phyloP scores from a whole-genome alignment of 306 rosid species.

The Prunus mira region DNA sequence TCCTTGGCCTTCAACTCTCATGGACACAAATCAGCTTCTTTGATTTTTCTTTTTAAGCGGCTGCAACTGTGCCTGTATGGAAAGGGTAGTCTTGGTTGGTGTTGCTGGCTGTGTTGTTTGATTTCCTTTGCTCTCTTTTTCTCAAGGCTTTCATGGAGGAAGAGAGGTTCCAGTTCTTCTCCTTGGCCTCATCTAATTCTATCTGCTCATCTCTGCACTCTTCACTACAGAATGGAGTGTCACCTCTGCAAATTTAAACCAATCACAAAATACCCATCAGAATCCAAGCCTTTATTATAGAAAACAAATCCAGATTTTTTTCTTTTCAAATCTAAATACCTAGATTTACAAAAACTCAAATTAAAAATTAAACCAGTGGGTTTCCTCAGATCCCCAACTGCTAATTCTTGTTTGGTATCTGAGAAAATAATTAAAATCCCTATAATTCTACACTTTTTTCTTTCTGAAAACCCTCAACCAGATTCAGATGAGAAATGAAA shows the following conservation, averaged over 20 bases:
- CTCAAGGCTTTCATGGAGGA: conserved; percentile 71
- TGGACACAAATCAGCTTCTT: conserved; percentile 11
- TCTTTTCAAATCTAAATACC: background rate
- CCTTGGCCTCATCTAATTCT: conserved; percentile 64
- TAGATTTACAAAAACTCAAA: no score
- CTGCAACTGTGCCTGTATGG: conserved; percentile 73
- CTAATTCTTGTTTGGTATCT: background rate
- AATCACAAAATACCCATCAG: background rate
- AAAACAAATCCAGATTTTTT: background rate
- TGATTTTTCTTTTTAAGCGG: conserved; percentile 36
- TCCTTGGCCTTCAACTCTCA: conserved; percentile 26
- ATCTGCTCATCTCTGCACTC: conserved; percentile 90
- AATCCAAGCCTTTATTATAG: background rate
- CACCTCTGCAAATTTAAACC: conserved; percentile 60
- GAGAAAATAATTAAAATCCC: background rate
- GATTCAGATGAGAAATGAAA: background rate
- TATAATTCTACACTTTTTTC: no score
- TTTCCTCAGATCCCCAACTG: background rate
- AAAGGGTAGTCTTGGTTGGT: conserved; percentile 43
- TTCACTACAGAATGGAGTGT: conserved; percentile 88
- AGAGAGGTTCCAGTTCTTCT: conserved; percentile 58
- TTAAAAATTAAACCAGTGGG: background rate
- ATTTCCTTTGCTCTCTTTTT: conserved; percentile 64
- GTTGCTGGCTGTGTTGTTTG: conserved; percentile 48
- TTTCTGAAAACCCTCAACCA: background rate